Evolutionary conservation across 1,284 basidiomycete species (phyloP), one percentile per base, ranked within the genome.

Genomic region (Cystobasidium pallidum): DNA sequence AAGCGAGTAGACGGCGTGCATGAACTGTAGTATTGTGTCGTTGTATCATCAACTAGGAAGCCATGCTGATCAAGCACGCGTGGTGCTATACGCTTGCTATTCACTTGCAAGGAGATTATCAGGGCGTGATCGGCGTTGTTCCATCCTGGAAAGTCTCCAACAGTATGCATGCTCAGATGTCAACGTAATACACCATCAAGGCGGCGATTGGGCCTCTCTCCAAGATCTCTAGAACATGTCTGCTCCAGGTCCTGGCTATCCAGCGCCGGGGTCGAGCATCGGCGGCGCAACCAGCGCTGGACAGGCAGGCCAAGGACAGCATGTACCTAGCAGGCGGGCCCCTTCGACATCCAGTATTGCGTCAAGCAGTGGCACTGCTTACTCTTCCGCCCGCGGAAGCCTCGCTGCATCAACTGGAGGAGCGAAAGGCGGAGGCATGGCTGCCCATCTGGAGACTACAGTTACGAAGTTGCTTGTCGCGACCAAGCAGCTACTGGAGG

Each of bases 381-480:
- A 57, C n/a, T 58, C 66, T 3, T 58, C 66, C 0, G 49, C 68
- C 49, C 36, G 68, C 10, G 68, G 47, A 24, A 71, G 68, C 49
- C 30, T 54, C 13, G 49, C 43, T 28, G 51, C 45, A 1, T 51
- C 58, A 39, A 24, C 26, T 43, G 39, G 41, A 13, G 34, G 45
- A 24, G 59, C 47, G 10, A 66, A 30, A 17, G 39, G 32, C n/a
- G 32, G 32, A 21, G 49, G 49, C 34, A 57, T 66, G 45, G 51
- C 59, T 30, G 68, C 75, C 13, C 81, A 82, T 10, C 91, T 94
- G 75, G 94, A 97, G 81, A 91, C 92, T 52, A 89, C 91, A 45
- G 94, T 98, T 34, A 98, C 95, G 15, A 87, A 92, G 65, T 86
- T 99, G 24, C 86, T 99, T 15, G 93, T 99, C 1, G 90, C 93